Base-by-base conservation (phyloP, 2,329 filamentous ascomycete genomes). In the Calonectria montana region DNA sequence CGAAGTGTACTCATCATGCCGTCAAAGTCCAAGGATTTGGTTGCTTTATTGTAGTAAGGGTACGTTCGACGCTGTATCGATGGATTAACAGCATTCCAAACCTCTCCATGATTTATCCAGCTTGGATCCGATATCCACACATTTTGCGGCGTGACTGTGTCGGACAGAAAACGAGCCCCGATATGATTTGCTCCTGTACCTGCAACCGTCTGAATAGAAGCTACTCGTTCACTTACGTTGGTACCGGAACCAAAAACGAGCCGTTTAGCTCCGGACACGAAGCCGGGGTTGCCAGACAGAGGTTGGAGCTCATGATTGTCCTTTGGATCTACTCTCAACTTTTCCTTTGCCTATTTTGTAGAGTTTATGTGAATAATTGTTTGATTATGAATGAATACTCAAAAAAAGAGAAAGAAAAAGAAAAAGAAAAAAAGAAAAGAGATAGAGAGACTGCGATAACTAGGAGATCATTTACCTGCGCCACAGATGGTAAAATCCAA, bases 261-360 rank as follows among this genome's bases (percentile, higher is more conserved):
- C n/a, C 15, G 21, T 18, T 16, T 35, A 31, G 21, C 15, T 2
- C 71, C 73, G 6, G 83, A 76, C 12, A 80, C 55, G 3, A 84
- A 70, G 13, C 2, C 4, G 13, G 29, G 53, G n/a, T 57, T 27
- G 78, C 57, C 57, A 1, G 15, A n/a, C 2, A 41, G 57, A 71
- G 95, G 95, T 65, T 97, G 93, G 84, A 98, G 98, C 88, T 98
- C 96, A 87, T 98, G 94, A 87, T 98, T 96, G 77, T 96, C 88
- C 73, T 92, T 88, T 79, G 53, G 53, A 12, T 97, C 94, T 79
- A 92, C 91, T 81, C 91, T 92, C 75, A 97, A 89, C 77, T 93
- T 89, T 73, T 95, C 91, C 82, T 97, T 94, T 76, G 96, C 95
- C 95, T 97, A 81, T n/a, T 5, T 47, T 23, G 23, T 5, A 6